These are phyloP conservation scores for Solanum verrucosum DNA, from an alignment of 257 asterid genomes.

Conservation along the genomic window DNA sequence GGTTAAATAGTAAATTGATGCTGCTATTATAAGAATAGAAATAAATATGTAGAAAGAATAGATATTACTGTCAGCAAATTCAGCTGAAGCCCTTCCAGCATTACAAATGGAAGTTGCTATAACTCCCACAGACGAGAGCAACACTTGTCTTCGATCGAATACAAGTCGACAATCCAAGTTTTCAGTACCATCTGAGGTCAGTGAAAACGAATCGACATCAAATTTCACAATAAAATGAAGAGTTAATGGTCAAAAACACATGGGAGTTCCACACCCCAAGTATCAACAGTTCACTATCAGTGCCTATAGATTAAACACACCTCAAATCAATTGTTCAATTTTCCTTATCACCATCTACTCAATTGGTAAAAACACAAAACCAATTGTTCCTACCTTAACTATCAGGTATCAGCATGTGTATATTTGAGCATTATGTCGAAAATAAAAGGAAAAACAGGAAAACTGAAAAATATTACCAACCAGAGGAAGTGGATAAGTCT, in stretches of 20 bases:
- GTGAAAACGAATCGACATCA: not conserved
- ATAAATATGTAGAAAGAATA: not conserved
- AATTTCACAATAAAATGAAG: not conserved
- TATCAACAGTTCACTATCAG: not conserved
- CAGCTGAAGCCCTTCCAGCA: conserved; percentile 43
- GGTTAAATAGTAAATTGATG: not conserved
- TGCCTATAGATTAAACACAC: not conserved
- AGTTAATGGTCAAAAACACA: not conserved
- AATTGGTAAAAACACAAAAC: not conserved
- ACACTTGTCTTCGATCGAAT: conserved; percentile 51
- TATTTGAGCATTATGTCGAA: not conserved
- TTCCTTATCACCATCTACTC: not conserved
- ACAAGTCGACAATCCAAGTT: conserved; percentile 17
- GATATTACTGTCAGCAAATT: conserved; percentile 77
- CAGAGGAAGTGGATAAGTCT: not conserved
- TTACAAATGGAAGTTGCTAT: conserved; percentile 21
- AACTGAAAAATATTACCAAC: not conserved
- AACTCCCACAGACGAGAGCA: conserved; percentile 49
- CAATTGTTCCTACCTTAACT: not conserved
- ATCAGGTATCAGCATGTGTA: not conserved
- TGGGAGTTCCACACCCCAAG: not conserved
- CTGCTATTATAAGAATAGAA: not conserved
- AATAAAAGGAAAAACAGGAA: not conserved
- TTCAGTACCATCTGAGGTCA: conserved; percentile 31
- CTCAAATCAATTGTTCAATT: not conserved